phyloP scores from a whole-genome alignment of 2,329 filamentous ascomycete species.

The Aspergillus fumigatiaffinis region DNA sequence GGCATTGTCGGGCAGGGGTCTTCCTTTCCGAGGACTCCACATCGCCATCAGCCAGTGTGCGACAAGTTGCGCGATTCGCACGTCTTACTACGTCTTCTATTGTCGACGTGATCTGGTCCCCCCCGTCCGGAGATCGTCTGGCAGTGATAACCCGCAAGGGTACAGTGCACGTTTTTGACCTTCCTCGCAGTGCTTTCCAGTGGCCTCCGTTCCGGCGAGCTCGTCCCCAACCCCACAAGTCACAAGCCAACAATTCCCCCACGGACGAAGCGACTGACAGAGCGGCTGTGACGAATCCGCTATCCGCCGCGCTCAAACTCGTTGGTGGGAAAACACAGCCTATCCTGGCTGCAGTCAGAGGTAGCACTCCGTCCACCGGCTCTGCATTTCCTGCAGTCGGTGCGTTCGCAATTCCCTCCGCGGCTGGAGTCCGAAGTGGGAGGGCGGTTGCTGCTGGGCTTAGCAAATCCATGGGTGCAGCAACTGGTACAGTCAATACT shows the following conservation, averaged over 20 bases:
- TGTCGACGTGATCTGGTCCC: constrained; percentile 84
- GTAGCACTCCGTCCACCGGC: constrained; percentile 47
- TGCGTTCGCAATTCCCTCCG: constrained; percentile 43
- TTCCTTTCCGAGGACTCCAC: constrained; percentile 36
- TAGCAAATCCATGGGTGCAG: constrained; percentile 48
- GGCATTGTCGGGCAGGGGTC: constrained; percentile 37
- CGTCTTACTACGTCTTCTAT: constrained; percentile 89
- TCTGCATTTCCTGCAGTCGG: constrained; percentile 41
- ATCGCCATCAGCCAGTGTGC: constrained; percentile 49
- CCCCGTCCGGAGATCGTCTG: constrained; percentile 73
- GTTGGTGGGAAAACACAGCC: constrained; percentile 58
- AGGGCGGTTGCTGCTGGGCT: constrained; percentile 48
- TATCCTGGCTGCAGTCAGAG: constrained; percentile 64
- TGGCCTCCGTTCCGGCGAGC: constrained; percentile 70
- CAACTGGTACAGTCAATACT: constrained; percentile 46
- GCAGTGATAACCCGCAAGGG: constrained; percentile 90
- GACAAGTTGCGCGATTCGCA: constrained; percentile 83
- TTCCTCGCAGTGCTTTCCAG: constrained; percentile 75
- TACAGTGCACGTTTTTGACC: constrained; percentile 89
- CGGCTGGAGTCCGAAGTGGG: constrained; percentile 44
- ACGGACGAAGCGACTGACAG: constrained; percentile 48
- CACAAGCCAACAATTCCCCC: constrained; percentile 41
- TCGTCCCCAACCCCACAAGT: constrained; percentile 36
- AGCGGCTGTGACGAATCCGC: constrained; percentile 40
- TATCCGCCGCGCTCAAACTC: constrained; percentile 67